Evolutionary conservation across 2,329 filamentous ascomycete genomes (phyloP), one percentile per base, ranked within the genome.

Genomic region (Fusarium subtropicale): DNA sequence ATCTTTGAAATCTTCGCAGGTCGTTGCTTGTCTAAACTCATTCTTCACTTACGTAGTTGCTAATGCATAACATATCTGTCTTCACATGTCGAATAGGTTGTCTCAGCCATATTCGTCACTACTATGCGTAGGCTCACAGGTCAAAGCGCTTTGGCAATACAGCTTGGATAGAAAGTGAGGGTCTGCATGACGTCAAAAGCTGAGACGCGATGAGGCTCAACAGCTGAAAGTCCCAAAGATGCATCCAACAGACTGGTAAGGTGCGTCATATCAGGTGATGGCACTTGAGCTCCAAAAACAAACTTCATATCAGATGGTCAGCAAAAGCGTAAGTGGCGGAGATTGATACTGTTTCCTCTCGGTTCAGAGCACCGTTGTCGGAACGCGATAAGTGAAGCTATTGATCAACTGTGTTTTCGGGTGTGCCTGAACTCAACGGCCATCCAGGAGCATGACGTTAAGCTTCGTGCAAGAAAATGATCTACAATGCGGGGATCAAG

Each of bases 81-180:
- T 34, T 30, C 30, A 44, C 56, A 36, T 58, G 30, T 18, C 2
- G 2, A 34, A 15, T 13, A 28, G n/a, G 16, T 7, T 24, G 2
- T 44, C 7, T 18, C 28, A 56, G 50, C 50, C 50, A 56, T 33
- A 5, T 56, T 36, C 50, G 28, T 58, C 56, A 56, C 30, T 3
- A 3, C 7, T 20, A 22, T 20, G n/a, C 28, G 18, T 13, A 11
- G n/a, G 5, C 16, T 33, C 13, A 36, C 8, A 44, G 24, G n/a
- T 24, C 18, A 24, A 33, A 7, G 15, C 28, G 3, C 8, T 50
- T 26, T 34, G 46, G 11, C 12, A 36, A 15, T 13, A 11, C 31
- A 51, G 18, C 28, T 20, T 20, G 7, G 15, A 24, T 34, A 44
- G 7, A 24, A 6, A 6, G 22, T n/a, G 10, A 22, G 26, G 15